These are phyloP conservation scores for Myxozyma udenii DNA, from an alignment of 805 yeast species.

Conservation along the genomic window DNA sequence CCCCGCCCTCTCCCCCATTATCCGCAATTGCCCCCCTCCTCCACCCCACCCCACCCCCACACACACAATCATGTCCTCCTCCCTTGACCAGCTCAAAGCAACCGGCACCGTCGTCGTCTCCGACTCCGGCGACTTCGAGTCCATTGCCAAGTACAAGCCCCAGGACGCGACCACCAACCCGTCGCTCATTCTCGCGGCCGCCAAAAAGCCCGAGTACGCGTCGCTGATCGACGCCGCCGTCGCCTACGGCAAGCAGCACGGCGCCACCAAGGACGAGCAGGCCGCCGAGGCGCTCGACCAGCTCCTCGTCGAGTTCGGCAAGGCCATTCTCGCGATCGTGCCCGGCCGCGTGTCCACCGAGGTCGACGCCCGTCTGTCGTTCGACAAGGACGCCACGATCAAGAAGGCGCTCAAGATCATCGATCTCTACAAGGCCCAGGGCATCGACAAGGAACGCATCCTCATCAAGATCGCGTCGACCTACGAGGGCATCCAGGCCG, in stretches of 20 bases:
- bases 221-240: constrained; percentile 87
- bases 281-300: constrained; percentile 85
- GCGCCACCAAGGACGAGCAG: constrained; percentile 48
- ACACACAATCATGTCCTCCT: constrained; percentile 54
- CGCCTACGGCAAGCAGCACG: constrained; percentile 67
- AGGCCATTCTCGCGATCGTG: constrained; percentile 84
- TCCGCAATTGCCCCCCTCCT: neutral
- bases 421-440: constrained; percentile 76
- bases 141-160: constrained; percentile 95
- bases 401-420: constrained; percentile 91
- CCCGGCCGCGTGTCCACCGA: constrained; percentile 99
- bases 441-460: constrained; percentile 84
- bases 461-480: constrained; percentile 96
- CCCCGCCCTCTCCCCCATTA: neutral
- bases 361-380: constrained; percentile 97
- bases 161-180: constrained; percentile 99
- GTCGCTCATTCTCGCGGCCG: constrained; percentile 91
- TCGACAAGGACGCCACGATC: constrained; percentile 90
- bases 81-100: constrained; percentile 89
- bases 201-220: constrained; percentile 86
- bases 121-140: constrained; percentile 98
- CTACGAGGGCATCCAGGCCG: constrained; percentile 99
- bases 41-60: constrained; percentile 1
- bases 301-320: constrained; percentile 93
- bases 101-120: constrained; percentile 96